Evolutionary conservation across 176 grass and related monocot species (phyloP).

Genomic region (Avena eriantha): DNA sequence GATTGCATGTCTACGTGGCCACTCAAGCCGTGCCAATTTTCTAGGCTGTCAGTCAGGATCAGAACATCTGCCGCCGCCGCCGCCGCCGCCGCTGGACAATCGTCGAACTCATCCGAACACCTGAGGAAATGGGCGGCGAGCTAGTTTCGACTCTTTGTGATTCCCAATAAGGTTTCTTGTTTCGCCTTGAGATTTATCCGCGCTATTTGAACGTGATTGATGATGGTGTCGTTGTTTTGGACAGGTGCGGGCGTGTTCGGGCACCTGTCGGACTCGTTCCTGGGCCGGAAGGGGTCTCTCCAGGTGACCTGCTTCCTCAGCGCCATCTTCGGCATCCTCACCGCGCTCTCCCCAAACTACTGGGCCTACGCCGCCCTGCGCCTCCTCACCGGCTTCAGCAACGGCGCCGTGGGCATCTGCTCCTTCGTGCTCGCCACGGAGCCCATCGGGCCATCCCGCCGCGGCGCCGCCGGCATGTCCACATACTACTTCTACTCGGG

Average conservation of each 20-base stretch:
- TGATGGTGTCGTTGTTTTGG: not conserved
- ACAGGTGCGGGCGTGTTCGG: conserved; percentile 88
- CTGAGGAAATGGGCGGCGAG: no score
- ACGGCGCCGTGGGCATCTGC: conserved; percentile 68
- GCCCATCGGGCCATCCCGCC: conserved; percentile 65
- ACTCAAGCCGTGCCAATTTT: not conserved
- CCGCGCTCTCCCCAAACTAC: conserved; percentile 56
- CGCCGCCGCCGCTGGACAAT: no score
- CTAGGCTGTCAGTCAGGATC: not conserved
- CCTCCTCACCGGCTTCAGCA: conserved; percentile 86
- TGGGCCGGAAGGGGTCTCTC: conserved; percentile 69
- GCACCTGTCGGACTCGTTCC: conserved; percentile 82
- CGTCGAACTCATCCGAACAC: no score
- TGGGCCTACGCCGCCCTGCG: conserved; percentile 67
- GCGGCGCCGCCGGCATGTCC: conserved; percentile 76
- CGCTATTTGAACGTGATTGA: not conserved
- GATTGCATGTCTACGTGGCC: not conserved
- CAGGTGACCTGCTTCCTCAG: conserved; percentile 66
- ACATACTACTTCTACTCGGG: conserved; percentile 91
- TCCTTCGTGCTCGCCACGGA: conserved; percentile 91
- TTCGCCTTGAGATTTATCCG: no score
- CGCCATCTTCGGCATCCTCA: conserved; percentile 75
- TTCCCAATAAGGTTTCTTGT: no score
- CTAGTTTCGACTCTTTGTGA: no score
- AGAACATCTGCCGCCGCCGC: no score